A percentile compares a stretch with the other conserved stretches of the same genome.
Evolutionary conservation across 169 alveolate genomes (phyloP).

Genomic region (Cryptosporidium meleagridis): DNA sequence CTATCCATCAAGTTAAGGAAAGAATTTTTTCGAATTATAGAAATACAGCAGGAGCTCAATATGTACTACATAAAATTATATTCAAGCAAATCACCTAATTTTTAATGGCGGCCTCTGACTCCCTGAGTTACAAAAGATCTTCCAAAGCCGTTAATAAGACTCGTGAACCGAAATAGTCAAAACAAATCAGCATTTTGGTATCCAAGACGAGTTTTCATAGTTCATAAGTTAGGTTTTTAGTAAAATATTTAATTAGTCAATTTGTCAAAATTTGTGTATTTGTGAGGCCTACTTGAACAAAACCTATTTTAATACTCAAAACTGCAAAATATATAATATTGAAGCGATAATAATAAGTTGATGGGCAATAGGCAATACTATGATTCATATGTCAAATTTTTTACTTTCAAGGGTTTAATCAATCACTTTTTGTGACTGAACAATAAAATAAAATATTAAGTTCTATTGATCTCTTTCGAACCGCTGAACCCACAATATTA

Average conservation of each 20-base stretch:
- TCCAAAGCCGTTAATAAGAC: not conserved
- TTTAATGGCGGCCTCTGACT: not conserved
- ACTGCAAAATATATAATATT: too few relatives aligned
- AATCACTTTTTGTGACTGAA: not conserved
- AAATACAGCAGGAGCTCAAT: conserved; percentile 21
- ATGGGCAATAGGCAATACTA: too few relatives aligned
- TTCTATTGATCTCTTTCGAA: not conserved
- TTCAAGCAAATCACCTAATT: not conserved
- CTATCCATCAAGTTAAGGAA: conserved; percentile 6
- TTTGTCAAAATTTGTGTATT: not conserved
- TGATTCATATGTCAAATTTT: too few relatives aligned
- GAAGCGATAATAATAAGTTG: too few relatives aligned
- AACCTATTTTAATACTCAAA: not conserved
- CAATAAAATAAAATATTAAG: not conserved
- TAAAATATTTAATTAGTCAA: too few relatives aligned
- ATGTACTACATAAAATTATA: not conserved
- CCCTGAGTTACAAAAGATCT: not conserved
- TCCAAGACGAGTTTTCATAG: too few relatives aligned
- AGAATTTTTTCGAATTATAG: conserved; percentile 34
- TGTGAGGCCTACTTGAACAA: not conserved
- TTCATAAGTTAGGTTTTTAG: too few relatives aligned
- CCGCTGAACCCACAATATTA: conserved; percentile 8
- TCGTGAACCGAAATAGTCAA: not conserved
- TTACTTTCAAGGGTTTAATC: not conserved
- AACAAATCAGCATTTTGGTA: too few relatives aligned